Base-by-base conservation (phyloP, 139 green algal genomes). In the Auxenochlorella pyrenoidosa region DNA sequence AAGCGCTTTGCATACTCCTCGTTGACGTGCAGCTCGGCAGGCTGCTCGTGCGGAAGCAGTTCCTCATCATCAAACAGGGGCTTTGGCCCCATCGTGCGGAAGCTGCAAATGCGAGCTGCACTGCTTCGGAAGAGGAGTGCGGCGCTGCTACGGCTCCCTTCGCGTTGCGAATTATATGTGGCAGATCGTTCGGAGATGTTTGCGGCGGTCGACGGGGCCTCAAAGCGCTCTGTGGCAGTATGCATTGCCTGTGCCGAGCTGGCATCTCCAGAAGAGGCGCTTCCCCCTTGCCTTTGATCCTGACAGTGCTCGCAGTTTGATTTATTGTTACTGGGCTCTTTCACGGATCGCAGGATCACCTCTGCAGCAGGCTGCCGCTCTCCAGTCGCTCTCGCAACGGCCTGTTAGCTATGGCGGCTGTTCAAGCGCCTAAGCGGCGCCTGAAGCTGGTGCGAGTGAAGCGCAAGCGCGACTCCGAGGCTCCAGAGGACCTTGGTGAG, bases 1-100 rank as follows among this genome's bases (percentile, higher is more conserved):
- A 98, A 96, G 21, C 93, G 90, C 54, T 86, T 86, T 0, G 95
- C 95, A 84, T 90, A 98, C 18, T 93, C 87, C 81, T 95, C 79
- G 79, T 98, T 98, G 0, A 98, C 89, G 75, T 88, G 89, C 32
- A 96, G 79, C 60, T 60, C 36, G 3, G 80, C 43, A 32, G 85
- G 41, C 26, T 77, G 38, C 36, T 87, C 60, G 19, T 77, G 38
- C 19, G 47, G 65, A 21, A 89, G 83, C 22, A 73, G 87, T 1
- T 95, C 90, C 8, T 93, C 93, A 8, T 95, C 93, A n/a, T 94
- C 93, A 13, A 96, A 88, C 63, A 95, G 80, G 32, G n/a, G 75
- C 81, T 90, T 93, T 28, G 84, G 28, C 60, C 12, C 40, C 54
- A 86, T 89, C 38, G 30, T 26, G 60, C 2, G 16, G 13, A 30